Evolutionary conservation across 306 rosid species (phyloP).

Genomic region (cucumber (Cucumis sativus)): DNA sequence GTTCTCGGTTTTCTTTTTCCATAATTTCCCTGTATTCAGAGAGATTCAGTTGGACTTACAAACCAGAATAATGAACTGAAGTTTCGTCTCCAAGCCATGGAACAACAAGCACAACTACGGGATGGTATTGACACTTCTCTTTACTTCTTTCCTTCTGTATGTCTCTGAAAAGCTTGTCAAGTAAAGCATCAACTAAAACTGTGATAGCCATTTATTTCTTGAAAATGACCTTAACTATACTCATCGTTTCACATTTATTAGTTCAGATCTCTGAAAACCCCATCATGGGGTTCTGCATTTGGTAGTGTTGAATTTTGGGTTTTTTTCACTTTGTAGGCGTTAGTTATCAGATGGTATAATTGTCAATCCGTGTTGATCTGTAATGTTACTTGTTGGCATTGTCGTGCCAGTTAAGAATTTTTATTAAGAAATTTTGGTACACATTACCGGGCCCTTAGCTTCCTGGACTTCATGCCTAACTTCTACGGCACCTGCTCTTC

Average conservation of each 20-base stretch:
- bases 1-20: not conserved
- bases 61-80: slow-evolving; percentile 86
- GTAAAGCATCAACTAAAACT: not conserved
- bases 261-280: not conserved
- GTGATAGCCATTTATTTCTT: not conserved
- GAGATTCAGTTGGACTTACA: slow-evolving; percentile 81
- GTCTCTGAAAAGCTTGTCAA: not conserved
- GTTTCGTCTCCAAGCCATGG: slow-evolving; percentile 99
- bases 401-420: not conserved
- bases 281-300: not conserved
- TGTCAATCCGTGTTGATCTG: not conserved
- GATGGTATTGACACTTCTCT: slow-evolving; percentile 47
- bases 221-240: not conserved
- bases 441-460: not conserved
- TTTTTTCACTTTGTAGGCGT: not conserved
- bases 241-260: not conserved
- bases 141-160: not conserved
- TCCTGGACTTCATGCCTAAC: not conserved
- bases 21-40: slow-evolving; percentile 29
- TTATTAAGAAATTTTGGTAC: not conserved
- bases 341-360: not conserved
- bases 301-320: not conserved
- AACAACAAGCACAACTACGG: slow-evolving; percentile 89
- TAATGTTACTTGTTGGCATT: not conserved
- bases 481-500: not conserved